Percentiles rank a stretch among this genome's conserved stretches.
Conservation (phyloP, 352 stramenopile species). For the Pythium chondricola region DNA sequence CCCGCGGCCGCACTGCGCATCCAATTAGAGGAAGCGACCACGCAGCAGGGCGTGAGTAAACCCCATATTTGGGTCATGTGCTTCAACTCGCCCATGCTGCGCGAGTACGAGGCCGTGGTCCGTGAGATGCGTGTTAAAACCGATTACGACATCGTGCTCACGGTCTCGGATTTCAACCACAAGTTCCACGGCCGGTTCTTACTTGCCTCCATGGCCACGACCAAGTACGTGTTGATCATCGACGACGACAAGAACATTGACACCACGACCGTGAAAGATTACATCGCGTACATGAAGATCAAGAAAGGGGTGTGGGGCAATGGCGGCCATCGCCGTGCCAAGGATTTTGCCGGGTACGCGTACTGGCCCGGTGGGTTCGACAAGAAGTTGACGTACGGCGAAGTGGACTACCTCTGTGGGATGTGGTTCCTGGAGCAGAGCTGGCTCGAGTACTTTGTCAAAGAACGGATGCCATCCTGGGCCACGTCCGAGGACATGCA, state of each 20-base stretch:
- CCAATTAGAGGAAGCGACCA: slow-evolving; percentile 31
- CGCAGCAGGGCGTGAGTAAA: slow-evolving; percentile 28
- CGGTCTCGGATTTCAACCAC: slow-evolving; percentile 20
- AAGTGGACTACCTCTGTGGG: slow-evolving; percentile 55
- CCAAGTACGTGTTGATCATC: slow-evolving; percentile 23
- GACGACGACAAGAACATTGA: slow-evolving; percentile 20
- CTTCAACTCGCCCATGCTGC: slow-evolving; percentile 41
- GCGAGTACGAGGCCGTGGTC: slow-evolving; percentile 36
- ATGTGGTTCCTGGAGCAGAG: slow-evolving; percentile 64
- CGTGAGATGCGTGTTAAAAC: slow-evolving; percentile 3
- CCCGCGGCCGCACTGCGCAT: slow-evolving; percentile 32
- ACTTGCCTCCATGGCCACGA: slow-evolving; percentile 22
- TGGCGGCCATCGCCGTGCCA: slow-evolving; percentile 35
- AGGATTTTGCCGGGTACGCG: slow-evolving; percentile 40
- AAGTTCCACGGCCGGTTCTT: slow-evolving; percentile 24
- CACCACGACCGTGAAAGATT: slow-evolving; percentile 12
- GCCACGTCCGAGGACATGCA: slow-evolving; percentile 59
- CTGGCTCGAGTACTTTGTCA: slow-evolving; percentile 62
- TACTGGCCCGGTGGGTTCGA: slow-evolving; percentile 38
- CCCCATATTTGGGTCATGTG: slow-evolving; percentile 61
- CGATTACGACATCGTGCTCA: slow-evolving; percentile 9
- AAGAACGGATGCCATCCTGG: slow-evolving; percentile 44
- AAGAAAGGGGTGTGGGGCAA: slow-evolving; percentile 45
- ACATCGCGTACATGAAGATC: slow-evolving; percentile 17
- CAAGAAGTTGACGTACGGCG: slow-evolving; percentile 23